Evolutionary conservation across 768 basidiomycete genomes (phyloP).

Genomic region (Lactarius pseudohatsudake): DNA sequence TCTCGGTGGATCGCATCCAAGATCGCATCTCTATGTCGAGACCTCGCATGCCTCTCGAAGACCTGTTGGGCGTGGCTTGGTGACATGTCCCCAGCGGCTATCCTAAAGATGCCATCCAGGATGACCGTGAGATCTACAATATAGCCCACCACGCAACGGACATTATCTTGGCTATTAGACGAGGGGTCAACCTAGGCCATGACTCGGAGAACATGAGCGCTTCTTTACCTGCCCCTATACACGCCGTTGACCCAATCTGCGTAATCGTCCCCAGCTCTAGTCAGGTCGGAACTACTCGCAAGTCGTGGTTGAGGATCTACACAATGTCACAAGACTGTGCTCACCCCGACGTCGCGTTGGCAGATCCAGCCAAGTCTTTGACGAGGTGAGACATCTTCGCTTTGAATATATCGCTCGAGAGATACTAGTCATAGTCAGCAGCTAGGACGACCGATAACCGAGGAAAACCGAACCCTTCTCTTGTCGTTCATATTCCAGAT

Average conservation of each 20-base stretch:
- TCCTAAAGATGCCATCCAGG: background rate
- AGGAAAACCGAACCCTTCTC: background rate
- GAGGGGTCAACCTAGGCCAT: background rate
- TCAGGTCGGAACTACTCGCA: background rate
- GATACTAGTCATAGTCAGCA: slow-evolving; percentile 4
- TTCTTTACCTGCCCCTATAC: slow-evolving; percentile 3
- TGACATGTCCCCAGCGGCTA: background rate
- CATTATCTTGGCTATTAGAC: slow-evolving; percentile 6
- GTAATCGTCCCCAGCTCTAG: background rate
- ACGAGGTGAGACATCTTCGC: slow-evolving; percentile 4
- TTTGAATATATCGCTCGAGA: slow-evolving; percentile 7
- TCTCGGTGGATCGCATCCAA: slow-evolving; percentile 5
- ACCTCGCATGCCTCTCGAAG: background rate
- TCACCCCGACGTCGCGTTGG: background rate
- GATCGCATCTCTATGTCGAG: background rate
- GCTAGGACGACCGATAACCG: background rate
- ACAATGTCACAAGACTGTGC: background rate
- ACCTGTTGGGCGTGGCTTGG: background rate
- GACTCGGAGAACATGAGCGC: background rate
- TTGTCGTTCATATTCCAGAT: slow-evolving; percentile 15
- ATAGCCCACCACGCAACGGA: slow-evolving; percentile 14
- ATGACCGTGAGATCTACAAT: slow-evolving; percentile 15
- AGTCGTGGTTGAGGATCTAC: background rate
- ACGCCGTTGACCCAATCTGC: background rate
- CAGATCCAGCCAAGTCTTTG: background rate